A percentile compares a stretch with the other conserved stretches of the same genome.
Conservation (phyloP, 768 basidiomycete genomes). For the Hydnomerulius pinastri region DNA sequence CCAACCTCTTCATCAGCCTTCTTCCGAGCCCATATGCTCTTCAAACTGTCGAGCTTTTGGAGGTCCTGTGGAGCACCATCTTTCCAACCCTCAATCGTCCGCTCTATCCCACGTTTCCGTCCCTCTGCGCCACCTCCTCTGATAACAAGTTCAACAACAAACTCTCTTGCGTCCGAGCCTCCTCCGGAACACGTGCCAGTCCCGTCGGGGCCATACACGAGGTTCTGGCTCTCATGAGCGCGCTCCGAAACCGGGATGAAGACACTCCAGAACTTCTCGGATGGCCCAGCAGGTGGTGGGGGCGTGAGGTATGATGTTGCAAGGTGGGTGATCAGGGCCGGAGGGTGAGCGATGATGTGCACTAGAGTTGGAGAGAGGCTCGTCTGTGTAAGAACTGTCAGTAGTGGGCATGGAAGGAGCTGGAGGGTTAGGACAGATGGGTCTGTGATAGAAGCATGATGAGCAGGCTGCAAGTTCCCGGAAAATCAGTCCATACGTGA, state of each 20-base stretch:
- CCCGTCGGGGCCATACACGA: slow-evolving; percentile 60
- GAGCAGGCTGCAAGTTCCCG: slow-evolving; percentile 3
- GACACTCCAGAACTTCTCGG: slow-evolving; percentile 79
- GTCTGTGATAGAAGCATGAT: slow-evolving; percentile 32
- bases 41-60: slow-evolving; percentile 52
- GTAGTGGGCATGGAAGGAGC: slow-evolving; percentile 47
- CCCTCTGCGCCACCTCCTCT: slow-evolving; percentile 45
- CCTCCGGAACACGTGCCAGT: slow-evolving; percentile 42
- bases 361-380: slow-evolving; percentile 64
- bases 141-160: slow-evolving; percentile 63
- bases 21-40: slow-evolving; percentile 43
- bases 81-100: slow-evolving; percentile 66
- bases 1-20: slow-evolving; percentile 35
- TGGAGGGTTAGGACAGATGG: slow-evolving; percentile 66
- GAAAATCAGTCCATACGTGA: slow-evolving; percentile 42
- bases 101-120: slow-evolving; percentile 57
- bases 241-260: slow-evolving; percentile 73
- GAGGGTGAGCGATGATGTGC: slow-evolving; percentile 69
- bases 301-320: slow-evolving; percentile 68
- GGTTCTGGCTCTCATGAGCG: slow-evolving; percentile 53
- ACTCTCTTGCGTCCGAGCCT: slow-evolving; percentile 43
- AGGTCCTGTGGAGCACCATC: slow-evolving; percentile 46
- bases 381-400: slow-evolving; percentile 59
- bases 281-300: slow-evolving; percentile 62
- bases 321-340: slow-evolving; percentile 67